Evolutionary conservation across 129 eudicot species (phyloP), one percentile per base, ranked within the genome.

Genomic region (Centella asiatica): DNA sequence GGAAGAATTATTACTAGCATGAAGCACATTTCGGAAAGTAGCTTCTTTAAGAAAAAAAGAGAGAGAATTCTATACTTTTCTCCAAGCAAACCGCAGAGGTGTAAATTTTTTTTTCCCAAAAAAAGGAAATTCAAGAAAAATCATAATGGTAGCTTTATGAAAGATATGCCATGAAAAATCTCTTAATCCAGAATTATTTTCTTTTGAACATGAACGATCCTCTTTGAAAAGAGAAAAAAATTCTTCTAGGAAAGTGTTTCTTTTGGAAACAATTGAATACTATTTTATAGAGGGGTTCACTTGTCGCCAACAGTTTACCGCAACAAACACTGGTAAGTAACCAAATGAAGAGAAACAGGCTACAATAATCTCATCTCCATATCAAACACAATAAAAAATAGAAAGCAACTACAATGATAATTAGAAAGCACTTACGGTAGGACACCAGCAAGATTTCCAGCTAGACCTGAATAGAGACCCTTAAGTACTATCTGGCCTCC

Each of bases 361-460:
- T 37, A 37, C 12, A 37, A 13, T 37, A 37, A 37, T 37, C 2
- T 3, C 12, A 10, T 11, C 15, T 37, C 42, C 42, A 37, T 13
- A 42, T 32, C 57, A 24, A 51, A 24, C 0, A 64, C 29, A 22
- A 24, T 39, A 44, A 34, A 70, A 1, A 2, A 15, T 51, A 22
- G 8, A 31, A 25, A 53, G 53, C 59, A 37, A 42, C 40, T 14
- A 17, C 33, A 36, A 50, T 49, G 61, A 36, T 28, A 8, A 9
- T 27, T 56, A 33, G 36, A 27, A 46, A 31, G 60, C 67, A 36
- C 85, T 84, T 87, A 92, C 98, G 98, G 98, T 71, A 92, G 76
- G 52, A 90, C 98, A 64, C 98, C 98, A 62, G 80, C 95, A 81
- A 92, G 72, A 78, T 92, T 92, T 66, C 98, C 98, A 60, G 85